Conservation (phyloP, 257 asterid species). For the Plantago major region DNA sequence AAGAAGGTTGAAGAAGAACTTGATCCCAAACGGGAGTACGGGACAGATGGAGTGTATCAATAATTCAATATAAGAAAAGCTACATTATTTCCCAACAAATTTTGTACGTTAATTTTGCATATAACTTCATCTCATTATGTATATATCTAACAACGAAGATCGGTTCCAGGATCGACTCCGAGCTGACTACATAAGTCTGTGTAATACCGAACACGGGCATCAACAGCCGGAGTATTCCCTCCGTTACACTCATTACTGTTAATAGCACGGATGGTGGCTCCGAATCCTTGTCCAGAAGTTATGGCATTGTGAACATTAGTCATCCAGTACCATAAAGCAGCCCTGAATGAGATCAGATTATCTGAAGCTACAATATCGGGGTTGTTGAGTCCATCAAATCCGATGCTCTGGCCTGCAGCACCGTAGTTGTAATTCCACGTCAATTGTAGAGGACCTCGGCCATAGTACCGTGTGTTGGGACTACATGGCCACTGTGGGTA, state of each 20-base stretch:
- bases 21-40: no score
- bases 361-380: constrained; percentile 33
- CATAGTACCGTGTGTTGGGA: constrained; percentile 23
- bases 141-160: constrained; percentile 3
- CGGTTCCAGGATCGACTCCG: constrained; percentile 10
- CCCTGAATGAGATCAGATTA: constrained; percentile 29
- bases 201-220: not conserved
- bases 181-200: not conserved
- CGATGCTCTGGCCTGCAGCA: constrained; percentile 30
- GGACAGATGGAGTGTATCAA: no score
- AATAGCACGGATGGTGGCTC: constrained; percentile 33
- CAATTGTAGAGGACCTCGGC: constrained; percentile 39
- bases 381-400: constrained; percentile 32
- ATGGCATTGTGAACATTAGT: constrained; percentile 26
- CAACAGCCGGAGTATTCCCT: not conserved
- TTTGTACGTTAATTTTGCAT: no score
- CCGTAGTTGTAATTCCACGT: constrained; percentile 44
- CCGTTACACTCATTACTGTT: constrained; percentile 28
- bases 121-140: not conserved
- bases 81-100: no score
- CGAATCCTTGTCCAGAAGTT: constrained; percentile 34
- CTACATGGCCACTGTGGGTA: constrained; percentile 28
- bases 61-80: no score
- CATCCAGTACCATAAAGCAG: constrained; percentile 44
- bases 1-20: no score